These are phyloP conservation scores for Tricholomella constricta DNA, from an alignment of 768 basidiomycete species.

Conservation along the genomic window DNA sequence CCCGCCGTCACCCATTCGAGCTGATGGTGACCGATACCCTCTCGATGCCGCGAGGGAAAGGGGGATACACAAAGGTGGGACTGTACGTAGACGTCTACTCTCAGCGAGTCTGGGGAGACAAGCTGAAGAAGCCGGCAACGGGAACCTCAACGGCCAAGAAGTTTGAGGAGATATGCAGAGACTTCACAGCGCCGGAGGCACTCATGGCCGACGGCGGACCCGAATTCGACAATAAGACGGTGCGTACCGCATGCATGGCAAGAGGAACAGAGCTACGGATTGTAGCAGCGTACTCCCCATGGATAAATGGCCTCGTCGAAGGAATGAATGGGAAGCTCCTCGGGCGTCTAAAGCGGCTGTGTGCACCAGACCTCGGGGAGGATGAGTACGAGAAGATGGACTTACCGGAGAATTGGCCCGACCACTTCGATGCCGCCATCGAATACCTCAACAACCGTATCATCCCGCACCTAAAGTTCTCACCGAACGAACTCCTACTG, in stretches of 20 bases:
- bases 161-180: neutral
- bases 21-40: slow-evolving; percentile 37
- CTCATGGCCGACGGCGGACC: slow-evolving; percentile 2
- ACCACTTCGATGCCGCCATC: neutral
- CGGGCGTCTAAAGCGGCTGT: neutral
- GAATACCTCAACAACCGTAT: neutral
- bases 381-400: too few species aligned
- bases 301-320: too few species aligned
- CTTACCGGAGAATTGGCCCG: too few species aligned
- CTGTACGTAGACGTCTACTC: slow-evolving; percentile 20
- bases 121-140: slow-evolving; percentile 4
- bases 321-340: too few species aligned
- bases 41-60: slow-evolving; percentile 33
- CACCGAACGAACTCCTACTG: neutral
- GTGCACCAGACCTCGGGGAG: too few species aligned
- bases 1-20: slow-evolving; percentile 35
- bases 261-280: neutral
- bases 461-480: too few species aligned
- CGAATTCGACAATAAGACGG: neutral
- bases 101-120: slow-evolving; percentile 6
- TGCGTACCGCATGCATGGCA: neutral
- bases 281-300: too few species aligned
- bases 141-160: neutral
- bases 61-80: slow-evolving; percentile 28
- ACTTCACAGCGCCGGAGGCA: neutral